These are phyloP conservation scores for Halteria grandinella DNA, from an alignment of 73 alveolate species.

Conservation along the genomic window DNA sequence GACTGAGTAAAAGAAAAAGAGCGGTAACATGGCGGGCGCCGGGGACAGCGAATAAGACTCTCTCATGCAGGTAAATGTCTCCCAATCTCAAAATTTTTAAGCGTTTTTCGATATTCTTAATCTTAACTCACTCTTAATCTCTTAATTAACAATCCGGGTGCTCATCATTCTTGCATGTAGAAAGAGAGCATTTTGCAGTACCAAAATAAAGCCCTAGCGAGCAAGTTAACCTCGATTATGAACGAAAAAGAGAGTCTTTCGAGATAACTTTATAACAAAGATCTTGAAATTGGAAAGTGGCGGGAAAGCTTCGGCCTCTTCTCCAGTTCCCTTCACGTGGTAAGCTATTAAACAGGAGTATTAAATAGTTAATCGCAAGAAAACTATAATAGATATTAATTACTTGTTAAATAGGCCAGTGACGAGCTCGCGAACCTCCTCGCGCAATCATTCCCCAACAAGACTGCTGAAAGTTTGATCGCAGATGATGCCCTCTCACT, in stretches of 20 bases:
- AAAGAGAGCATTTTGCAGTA: constrained; percentile 18
- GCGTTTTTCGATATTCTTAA: not conserved
- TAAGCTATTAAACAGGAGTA: not conserved
- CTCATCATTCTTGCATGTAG: not conserved
- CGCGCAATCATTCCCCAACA: not conserved
- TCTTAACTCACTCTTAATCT: constrained; percentile 12
- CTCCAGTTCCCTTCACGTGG: constrained; percentile 7
- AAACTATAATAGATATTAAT: not conserved
- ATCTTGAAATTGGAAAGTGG: not conserved
- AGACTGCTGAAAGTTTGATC: not conserved
- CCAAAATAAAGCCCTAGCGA: constrained; percentile 34
- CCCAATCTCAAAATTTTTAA: too few species aligned
- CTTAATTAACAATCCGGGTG: not conserved
- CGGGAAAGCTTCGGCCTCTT: constrained; percentile 5
- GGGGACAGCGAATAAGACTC: too few species aligned
- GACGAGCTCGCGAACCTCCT: not conserved
- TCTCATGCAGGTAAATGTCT: too few species aligned
- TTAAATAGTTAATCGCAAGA: too few species aligned
- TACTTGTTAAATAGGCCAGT: not conserved
- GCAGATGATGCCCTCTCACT: constrained; percentile 3
- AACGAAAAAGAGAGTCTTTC: constrained; percentile 9
- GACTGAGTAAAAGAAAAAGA: too few species aligned
- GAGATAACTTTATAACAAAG: not conserved
- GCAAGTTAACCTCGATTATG: constrained; percentile 10
- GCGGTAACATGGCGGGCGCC: too few species aligned